Evolutionary conservation across 179 eudicot species (phyloP), one percentile per base, ranked within the genome.

Genomic region (Beta macrorhiza): DNA sequence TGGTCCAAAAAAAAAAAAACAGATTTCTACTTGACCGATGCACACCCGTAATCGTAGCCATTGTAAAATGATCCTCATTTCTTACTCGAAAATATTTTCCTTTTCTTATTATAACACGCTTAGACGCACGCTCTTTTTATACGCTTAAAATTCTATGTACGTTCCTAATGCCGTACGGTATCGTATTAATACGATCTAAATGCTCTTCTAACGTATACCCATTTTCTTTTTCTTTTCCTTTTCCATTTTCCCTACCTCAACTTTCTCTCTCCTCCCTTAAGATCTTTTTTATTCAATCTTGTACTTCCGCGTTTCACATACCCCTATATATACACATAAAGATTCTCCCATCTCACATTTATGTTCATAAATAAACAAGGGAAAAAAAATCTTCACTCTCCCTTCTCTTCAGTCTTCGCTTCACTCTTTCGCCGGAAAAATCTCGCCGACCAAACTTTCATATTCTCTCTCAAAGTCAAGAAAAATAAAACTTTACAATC

Each of bases 371-470:
- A 53, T 74, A 3, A 74, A 53, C 0, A 2, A n/a, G 7, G 32
- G 58, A 12, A 71, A 71, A 71, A 11, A 52, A 11, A 12, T 52
- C 61, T 51, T 37, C 42, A 37, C 56, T 10, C 14, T 51, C 77
- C 44, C 22, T 74, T 11, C 12, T 37, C 17, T 6, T 29, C 58
- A 22, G 42, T 37, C 62, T 55, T 6, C 17, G 42, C 61, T 72
- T 32, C 77, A 53, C 63, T 74, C 47, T 7, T 25, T 74, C 63
- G 63, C 63, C 77, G 77, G 77, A 3, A 74, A 74, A 22, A 0
- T 53, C 62, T 73, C 76, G 52, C 76, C 47, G 47, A 49, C 76
- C 12, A 5, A 19, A 6, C 0, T 29, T 73, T 72, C 53, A 49
- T 53, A 0, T 1, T 15, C 8, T 32, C 63, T 51, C 5, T 29